Conservation (phyloP, 306 rosid genomes). For the Cucumis cinereus region DNA sequence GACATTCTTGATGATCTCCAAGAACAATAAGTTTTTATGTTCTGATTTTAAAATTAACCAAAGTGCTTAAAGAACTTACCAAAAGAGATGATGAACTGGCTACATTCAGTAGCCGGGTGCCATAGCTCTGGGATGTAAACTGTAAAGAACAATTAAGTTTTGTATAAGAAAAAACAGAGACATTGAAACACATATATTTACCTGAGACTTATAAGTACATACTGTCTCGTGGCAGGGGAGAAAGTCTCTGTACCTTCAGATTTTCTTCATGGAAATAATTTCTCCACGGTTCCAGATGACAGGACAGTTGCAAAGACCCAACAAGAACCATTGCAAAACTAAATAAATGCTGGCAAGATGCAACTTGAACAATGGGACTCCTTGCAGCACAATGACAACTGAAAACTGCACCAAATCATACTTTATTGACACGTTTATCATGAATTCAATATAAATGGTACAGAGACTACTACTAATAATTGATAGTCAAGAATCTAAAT, state of each 20-base stretch:
- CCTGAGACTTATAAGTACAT: background rate
- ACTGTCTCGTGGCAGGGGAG: background rate
- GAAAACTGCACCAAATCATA: background rate
- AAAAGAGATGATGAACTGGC: conserved; percentile 26
- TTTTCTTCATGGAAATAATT: conserved; percentile 32
- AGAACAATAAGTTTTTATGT: background rate
- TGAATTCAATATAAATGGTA: background rate
- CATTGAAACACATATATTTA: background rate
- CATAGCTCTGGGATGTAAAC: conserved; percentile 29
- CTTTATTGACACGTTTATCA: background rate
- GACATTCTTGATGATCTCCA: background rate
- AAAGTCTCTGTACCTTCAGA: conserved; percentile 27
- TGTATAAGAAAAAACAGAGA: background rate
- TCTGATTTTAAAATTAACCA: background rate
- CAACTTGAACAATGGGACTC: background rate
- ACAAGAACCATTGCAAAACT: conserved; percentile 51
- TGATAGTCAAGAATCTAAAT: background rate
- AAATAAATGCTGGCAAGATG: background rate
- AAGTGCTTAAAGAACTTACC: conserved; percentile 22
- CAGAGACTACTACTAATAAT: background rate
- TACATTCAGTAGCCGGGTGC: conserved; percentile 20
- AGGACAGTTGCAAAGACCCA: conserved; percentile 75
- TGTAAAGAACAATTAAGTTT: conserved; percentile 24
- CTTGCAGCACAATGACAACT: background rate
- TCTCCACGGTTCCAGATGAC: conserved; percentile 57